phyloP scores from a whole-genome alignment of 1,284 basidiomycete genomes.

The Vanrija pseudolonga region DNA sequence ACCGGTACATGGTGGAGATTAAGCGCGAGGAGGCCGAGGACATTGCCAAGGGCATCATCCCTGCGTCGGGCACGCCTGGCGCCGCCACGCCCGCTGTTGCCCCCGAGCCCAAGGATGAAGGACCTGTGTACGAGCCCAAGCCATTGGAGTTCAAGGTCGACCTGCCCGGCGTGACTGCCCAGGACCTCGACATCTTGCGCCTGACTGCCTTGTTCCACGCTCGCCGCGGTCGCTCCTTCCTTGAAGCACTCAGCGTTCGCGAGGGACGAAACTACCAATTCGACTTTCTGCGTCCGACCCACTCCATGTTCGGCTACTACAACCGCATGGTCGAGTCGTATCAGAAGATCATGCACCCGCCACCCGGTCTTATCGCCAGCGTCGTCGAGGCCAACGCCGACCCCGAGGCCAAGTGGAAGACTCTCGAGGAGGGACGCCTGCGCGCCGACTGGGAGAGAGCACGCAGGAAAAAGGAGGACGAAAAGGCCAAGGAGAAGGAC shows the following conservation, averaged over 20 bases:
- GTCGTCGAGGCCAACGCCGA: conserved; percentile 62
- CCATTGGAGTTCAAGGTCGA: conserved; percentile 80
- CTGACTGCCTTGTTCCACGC: conserved; percentile 95
- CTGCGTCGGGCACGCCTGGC: conserved; percentile 10
- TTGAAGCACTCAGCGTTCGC: conserved; percentile 74
- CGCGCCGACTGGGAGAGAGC: conserved; percentile 86
- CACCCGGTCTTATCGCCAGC: conserved; percentile 66
- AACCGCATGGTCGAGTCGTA: conserved; percentile 97
- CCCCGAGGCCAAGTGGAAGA: conserved; percentile 62
- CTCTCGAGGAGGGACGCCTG: conserved; percentile 69
- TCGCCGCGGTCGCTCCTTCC: conserved; percentile 80
- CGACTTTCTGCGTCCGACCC: conserved; percentile 91
- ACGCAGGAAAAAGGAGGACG: conserved; percentile 78
- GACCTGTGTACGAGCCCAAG: conserved; percentile 67
- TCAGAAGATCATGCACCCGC: conserved; percentile 81
- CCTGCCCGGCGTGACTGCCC: conserved; percentile 79
- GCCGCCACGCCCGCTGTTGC: conserved; percentile 24
- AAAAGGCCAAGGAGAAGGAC: conserved; percentile 82
- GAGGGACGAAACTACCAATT: conserved; percentile 97
- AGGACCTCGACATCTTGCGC: conserved; percentile 88
- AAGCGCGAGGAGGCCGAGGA: conserved; percentile 64
- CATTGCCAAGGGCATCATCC: conserved; percentile 46
- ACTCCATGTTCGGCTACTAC: conserved; percentile 94
- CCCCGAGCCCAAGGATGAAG: conserved; percentile 50
- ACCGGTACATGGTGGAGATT: conserved; percentile 77